Evolutionary conservation across 1,139 yeast species (phyloP), one percentile per base, ranked within the genome.

Genomic region (Nakaseomyces bracarensis): DNA sequence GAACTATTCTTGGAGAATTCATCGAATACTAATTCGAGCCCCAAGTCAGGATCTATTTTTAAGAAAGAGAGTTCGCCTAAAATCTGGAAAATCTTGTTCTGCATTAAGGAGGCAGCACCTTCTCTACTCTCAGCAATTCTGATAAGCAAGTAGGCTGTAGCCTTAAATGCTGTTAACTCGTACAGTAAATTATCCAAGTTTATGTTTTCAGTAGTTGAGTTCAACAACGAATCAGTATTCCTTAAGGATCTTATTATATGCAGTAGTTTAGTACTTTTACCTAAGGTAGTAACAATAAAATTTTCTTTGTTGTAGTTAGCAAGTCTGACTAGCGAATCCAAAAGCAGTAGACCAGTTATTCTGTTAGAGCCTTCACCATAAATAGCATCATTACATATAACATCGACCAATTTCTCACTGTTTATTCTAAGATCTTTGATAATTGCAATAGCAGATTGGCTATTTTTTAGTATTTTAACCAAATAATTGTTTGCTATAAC

Each of bases 21-120:
- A 42, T 64, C 65, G 39, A 71, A 61, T 15, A 57, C 53, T 20
- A 72, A 51, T 31, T 72, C 75, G 40, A 83, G 62, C 0, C 94
- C 95, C 38, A 85, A 67, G 56, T 86, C 96, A 0, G 94, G 91
- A 58, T 87, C 96, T 38, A 81, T 69, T 36, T 69, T 61, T 41
- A 86, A 65, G 51, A 85, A 74, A 26, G 67, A 65, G 38, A 83
- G 75, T 22, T 74, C 69, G 46, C 70, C 73, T 43, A 87, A 69
- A 1, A 77, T 69, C 23, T 77, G 71, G 59, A 86, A 81, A 9
- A 82, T 61, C 42, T 83, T 94, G 56, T 82, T 74, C 55, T 85
- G 89, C 22, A 86, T 65, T 45, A 89, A 66, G 45, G 80, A 81
- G 44, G 77, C 74, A 0, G 96, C 86, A 2, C 98, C 97, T 6